Evolutionary conservation across 345 rosid species (phyloP).

Genomic region (Iberis pinnata): DNA sequence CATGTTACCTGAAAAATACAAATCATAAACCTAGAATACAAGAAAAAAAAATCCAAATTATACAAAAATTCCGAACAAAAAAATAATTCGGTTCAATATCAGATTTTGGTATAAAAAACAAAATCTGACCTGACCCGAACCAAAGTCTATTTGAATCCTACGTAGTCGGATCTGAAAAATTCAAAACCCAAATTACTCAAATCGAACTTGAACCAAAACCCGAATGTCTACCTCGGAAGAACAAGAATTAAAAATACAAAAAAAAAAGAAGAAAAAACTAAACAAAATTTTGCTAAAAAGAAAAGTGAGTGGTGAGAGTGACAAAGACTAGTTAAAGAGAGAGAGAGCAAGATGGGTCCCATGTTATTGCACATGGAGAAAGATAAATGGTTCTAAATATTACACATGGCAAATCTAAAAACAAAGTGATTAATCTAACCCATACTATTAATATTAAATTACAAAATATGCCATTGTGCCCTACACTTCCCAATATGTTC

Average conservation of each 20-base stretch:
- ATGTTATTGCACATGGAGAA: constrained; percentile 25
- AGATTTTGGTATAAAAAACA: no score
- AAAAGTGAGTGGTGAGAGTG: constrained; percentile 29
- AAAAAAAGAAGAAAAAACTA: background rate
- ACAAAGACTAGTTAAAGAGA: constrained; percentile 16
- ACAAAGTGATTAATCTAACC: constrained; percentile 22
- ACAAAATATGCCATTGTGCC: constrained; percentile 12
- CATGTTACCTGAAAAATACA: no score
- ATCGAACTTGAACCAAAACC: no score
- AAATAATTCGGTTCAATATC: no score
- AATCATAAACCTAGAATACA: no score
- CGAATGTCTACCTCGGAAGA: no score
- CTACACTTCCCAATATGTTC: constrained; percentile 29
- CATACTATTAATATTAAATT: constrained; percentile 17
- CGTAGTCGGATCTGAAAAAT: no score
- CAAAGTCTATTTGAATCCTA: no score
- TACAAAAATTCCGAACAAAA: no score
- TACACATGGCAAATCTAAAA: constrained; percentile 18
- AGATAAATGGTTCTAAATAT: constrained; percentile 8
- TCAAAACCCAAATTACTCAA: no score
- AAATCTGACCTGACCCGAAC: no score
- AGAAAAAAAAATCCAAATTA: no score
- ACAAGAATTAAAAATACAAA: background rate
- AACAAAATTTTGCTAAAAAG: background rate
- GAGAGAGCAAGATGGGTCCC: constrained; percentile 19